A percentile compares a stretch with the other conserved stretches of the same genome.
Conservation (phyloP, 129 eudicot species). For the Glebionis coronaria region DNA sequence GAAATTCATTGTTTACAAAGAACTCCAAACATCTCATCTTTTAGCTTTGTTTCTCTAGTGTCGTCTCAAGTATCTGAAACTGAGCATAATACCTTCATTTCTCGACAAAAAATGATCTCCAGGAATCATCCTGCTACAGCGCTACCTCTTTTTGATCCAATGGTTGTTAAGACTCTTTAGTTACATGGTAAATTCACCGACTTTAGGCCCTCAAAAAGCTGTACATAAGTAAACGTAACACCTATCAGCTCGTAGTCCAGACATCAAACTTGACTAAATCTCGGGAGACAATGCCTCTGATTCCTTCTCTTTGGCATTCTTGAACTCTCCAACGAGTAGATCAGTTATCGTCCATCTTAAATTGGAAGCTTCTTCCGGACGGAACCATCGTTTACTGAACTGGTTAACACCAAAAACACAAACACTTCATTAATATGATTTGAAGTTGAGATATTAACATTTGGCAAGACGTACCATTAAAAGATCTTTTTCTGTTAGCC, state of each 20-base stretch:
- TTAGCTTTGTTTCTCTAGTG: too few relatives aligned
- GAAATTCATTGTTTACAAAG: too few relatives aligned
- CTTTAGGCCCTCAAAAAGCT: conserved; percentile 15
- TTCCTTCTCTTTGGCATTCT: conserved; percentile 31
- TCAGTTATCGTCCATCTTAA: conserved; percentile 51
- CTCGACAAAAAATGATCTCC: conserved; percentile 3
- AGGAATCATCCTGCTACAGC: not conserved
- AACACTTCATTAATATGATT: not conserved
- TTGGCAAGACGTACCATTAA: conserved; percentile 35
- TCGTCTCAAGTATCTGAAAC: too few relatives aligned
- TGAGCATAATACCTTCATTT: conserved; percentile 10
- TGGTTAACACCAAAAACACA: conserved; percentile 32
- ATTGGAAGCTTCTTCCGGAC: conserved; percentile 67
- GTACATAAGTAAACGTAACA: conserved; percentile 10
- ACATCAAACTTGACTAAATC: conserved; percentile 7
- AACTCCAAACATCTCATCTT: too few relatives aligned
- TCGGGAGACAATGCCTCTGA: conserved; percentile 14
- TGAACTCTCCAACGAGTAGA: conserved; percentile 47
- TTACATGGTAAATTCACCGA: not conserved
- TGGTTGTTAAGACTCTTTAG: not conserved
- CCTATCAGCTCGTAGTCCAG: not conserved
- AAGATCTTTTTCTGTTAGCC: conserved; percentile 47
- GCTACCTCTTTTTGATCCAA: not conserved
- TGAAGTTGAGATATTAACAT: not conserved
- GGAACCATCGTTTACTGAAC: conserved; percentile 77